Base-by-base conservation (phyloP, 2,329 filamentous ascomycete species). In the Fusarium sp. region DNA sequence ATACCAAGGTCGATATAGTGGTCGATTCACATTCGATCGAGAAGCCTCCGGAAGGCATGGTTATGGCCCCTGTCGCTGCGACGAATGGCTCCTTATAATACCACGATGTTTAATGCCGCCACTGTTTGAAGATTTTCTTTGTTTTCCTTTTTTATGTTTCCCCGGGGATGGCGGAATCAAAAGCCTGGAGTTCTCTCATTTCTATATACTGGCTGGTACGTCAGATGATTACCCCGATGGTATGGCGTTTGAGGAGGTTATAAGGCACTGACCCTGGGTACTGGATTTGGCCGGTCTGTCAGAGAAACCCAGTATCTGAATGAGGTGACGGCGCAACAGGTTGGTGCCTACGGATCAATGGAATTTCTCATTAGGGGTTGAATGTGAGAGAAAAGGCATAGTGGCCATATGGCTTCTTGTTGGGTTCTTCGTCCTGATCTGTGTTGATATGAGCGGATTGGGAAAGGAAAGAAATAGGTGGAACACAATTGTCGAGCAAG, bases 1-100 rank as follows among this genome's bases (percentile, higher is more conserved):
- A 80, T 37, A 76, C 75, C n/a, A 80, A 80, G 63, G 69, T 77
- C 19, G 80, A 80, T 39, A 75, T 78, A n/a, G 65, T 75, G 6
- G 69, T 77, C 19, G 80, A 81, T 39, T 65, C 75, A 10, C 71
- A 73, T n/a, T 45, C 74, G 7, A 55, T 73, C 4, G 77, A 77
- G 7, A 80, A 79, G 49, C 44, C 65, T 2, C 74, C 76, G 7
- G 76, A 77, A 18, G 72, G 61, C 14, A 51, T 74, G 31, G 58
- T 67, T 11, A 55, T 76, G 16, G 49, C 73, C 10, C 50, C 70
- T 14, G 65, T 73, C 14, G 62, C 75, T n/a, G 60, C 72, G 44
- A 65, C 73, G 50, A 79, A 79, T 58, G 75, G 77, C 34, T 68
- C 69, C 54, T 67, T 70, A 70, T 76, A 65, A 69, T 58, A 69